A percentile compares a stretch with the other conserved stretches of the same genome.
Evolutionary conservation across 2,329 filamentous ascomycete species (phyloP).

Genomic region (Rhynchosporium agropyri): DNA sequence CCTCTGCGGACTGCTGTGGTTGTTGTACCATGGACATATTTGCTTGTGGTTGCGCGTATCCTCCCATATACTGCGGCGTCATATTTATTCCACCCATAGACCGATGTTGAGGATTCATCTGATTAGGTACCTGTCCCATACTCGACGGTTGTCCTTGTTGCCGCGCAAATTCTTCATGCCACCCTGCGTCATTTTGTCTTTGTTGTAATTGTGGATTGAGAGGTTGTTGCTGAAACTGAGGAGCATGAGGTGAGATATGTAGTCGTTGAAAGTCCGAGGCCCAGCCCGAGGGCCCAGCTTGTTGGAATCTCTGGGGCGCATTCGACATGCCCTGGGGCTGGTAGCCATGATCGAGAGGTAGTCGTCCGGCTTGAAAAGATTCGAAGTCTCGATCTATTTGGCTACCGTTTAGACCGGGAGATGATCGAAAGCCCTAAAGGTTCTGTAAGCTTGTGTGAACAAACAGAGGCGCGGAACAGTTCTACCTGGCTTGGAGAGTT

Average conservation of each 20-base stretch:
- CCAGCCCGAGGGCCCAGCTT: constrained; percentile 39
- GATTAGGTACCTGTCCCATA: constrained; percentile 27
- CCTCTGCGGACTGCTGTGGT: constrained; percentile 44
- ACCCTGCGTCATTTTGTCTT: constrained; percentile 41
- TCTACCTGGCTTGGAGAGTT: constrained; percentile 58
- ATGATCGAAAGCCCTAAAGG: constrained; percentile 62
- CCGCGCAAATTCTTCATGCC: constrained; percentile 61
- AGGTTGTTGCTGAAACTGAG: constrained; percentile 42
- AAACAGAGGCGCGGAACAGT: constrained; percentile 16
- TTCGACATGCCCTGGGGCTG: constrained; percentile 29
- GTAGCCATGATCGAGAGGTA: constrained; percentile 43
- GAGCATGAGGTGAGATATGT: constrained; percentile 44
- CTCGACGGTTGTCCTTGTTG: constrained; percentile 41
- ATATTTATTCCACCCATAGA: constrained; percentile 29
- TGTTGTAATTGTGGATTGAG: constrained; percentile 30
- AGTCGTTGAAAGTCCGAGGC: constrained; percentile 51
- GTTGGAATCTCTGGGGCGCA: constrained; percentile 27
- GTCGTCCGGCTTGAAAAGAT: constrained; percentile 62
- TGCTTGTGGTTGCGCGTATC: constrained; percentile 24
- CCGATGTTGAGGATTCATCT: constrained; percentile 20
- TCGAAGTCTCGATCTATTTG: constrained; percentile 68
- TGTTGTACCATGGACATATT: constrained; percentile 23
- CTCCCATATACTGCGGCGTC: constrained; percentile 24
- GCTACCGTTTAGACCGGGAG: constrained; percentile 53
- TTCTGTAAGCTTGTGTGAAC: constrained; percentile 17